phyloP scores from a whole-genome alignment of 1,284 basidiomycete species.

The Ganoderma leucocontextum region DNA sequence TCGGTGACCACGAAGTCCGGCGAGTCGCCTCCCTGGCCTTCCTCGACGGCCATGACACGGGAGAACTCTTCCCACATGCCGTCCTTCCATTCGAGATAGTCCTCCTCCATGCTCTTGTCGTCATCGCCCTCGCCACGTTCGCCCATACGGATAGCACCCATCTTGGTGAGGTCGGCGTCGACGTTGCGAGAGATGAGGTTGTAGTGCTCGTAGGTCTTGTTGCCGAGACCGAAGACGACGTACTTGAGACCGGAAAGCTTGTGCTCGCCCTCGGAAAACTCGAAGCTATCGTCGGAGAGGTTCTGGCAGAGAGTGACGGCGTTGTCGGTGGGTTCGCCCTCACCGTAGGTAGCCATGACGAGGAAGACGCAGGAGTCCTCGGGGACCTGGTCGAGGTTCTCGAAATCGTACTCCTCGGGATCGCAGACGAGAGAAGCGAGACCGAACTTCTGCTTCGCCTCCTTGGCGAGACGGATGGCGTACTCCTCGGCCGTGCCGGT shows the following conservation, averaged over 20 bases:
- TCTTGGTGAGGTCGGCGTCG: constrained; percentile 77
- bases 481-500: constrained; percentile 98
- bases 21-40: constrained; percentile 95
- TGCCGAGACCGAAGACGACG: constrained; percentile 94
- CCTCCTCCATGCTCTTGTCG: constrained; percentile 99
- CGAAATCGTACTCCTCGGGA: constrained; percentile 97
- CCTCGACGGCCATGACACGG: constrained; percentile 85
- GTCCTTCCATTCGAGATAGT: constrained; percentile 99
- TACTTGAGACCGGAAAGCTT: constrained; percentile 91
- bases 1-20: constrained; percentile 95
- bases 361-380: constrained; percentile 90
- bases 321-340: constrained; percentile 99
- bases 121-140: constrained; percentile 97
- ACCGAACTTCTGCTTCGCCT: constrained; percentile 94
- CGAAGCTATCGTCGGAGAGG: constrained; percentile 85
- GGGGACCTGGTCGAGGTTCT: constrained; percentile 92
- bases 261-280: constrained; percentile 84
- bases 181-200: constrained; percentile 89
- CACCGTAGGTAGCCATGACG: constrained; percentile 98
- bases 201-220: constrained; percentile 96
- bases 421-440: constrained; percentile 94
- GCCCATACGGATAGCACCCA: constrained; percentile 90
- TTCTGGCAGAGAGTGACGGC: constrained; percentile 96
- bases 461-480: constrained; percentile 91
- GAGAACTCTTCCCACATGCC: constrained; percentile 94